phyloP scores from a whole-genome alignment of 345 rosid genomes.

The Eucalyptus pauciflora region DNA sequence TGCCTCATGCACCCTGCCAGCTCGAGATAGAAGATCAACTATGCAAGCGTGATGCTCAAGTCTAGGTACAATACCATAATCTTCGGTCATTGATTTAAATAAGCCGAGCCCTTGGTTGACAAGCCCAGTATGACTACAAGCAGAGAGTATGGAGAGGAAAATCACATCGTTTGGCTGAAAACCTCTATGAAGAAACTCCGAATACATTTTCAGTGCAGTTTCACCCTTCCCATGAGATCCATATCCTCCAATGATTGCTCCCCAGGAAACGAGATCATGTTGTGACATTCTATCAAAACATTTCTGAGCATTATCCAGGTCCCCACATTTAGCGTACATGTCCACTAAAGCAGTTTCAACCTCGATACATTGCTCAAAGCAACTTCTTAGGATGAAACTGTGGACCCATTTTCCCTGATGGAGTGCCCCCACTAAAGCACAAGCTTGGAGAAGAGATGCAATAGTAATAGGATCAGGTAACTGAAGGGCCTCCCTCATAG shows the following conservation, averaged over 20 bases:
- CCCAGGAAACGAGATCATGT: conserved; percentile 56
- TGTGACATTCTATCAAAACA: conserved; percentile 38
- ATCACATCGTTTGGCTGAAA: conserved; percentile 53
- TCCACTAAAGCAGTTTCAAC: conserved; percentile 61
- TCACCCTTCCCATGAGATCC: conserved; percentile 77
- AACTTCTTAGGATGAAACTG: conserved; percentile 35
- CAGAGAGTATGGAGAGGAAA: conserved; percentile 57
- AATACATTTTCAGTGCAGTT: conserved; percentile 41
- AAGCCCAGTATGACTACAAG: conserved; percentile 74
- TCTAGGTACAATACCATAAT: conserved; percentile 33
- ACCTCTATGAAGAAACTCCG: conserved; percentile 44
- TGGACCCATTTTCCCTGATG: conserved; percentile 59
- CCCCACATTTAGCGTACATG: conserved; percentile 78
- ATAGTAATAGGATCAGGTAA: conserved; percentile 54
- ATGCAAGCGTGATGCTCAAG: conserved; percentile 47
- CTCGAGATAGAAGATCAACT: conserved; percentile 52
- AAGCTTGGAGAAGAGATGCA: conserved; percentile 64
- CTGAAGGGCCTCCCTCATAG: conserved; percentile 27
- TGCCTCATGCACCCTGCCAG: conserved; percentile 45
- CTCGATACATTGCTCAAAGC: conserved; percentile 24
- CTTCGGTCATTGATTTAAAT: conserved; percentile 37
- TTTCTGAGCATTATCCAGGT: conserved; percentile 44
- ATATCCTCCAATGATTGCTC: conserved; percentile 61
- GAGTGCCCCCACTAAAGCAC: conserved; percentile 43
- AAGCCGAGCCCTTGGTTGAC: conserved; percentile 48